Evolutionary conservation across 345 rosid species (phyloP).

Genomic region (Gossypium bickii): DNA sequence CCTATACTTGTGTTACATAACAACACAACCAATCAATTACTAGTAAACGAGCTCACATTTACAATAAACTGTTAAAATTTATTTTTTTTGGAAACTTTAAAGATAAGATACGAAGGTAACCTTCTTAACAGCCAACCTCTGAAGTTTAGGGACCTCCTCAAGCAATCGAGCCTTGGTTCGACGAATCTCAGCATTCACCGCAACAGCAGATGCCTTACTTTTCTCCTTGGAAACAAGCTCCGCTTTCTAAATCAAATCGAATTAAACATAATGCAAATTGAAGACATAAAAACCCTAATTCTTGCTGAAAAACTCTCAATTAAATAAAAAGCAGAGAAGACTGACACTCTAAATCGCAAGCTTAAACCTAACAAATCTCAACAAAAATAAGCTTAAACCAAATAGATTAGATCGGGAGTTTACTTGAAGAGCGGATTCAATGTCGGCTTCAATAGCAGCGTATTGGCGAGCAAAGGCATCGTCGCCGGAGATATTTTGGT

Average conservation of each 20-base stretch:
- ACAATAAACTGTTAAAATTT: background rate
- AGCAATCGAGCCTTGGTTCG: constrained; percentile 78
- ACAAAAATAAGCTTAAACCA: constrained; percentile 13
- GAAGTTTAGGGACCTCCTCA: constrained; percentile 90
- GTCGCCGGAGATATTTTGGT: constrained; percentile 75
- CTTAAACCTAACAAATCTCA: background rate
- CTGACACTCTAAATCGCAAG: background rate
- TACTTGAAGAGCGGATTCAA: constrained; percentile 70
- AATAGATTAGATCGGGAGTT: constrained; percentile 1
- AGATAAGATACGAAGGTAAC: constrained; percentile 26
- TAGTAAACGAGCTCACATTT: background rate
- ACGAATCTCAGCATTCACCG: constrained; percentile 93
- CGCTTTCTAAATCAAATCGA: constrained; percentile 57
- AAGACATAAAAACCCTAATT: constrained; percentile 6
- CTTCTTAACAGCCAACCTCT: constrained; percentile 87
- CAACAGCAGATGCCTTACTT: constrained; percentile 80
- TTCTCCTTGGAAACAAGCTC: constrained; percentile 78
- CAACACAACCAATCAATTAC: background rate
- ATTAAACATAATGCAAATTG: background rate
- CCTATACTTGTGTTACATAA: background rate
- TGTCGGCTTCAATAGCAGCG: constrained; percentile 60
- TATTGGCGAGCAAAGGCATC: constrained; percentile 90
- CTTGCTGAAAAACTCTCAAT: background rate
- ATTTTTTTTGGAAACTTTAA: background rate
- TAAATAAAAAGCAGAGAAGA: background rate